Evolutionary conservation across 1,139 yeast genomes (phyloP), one percentile per base, ranked within the genome.

Genomic region (Lodderomyces metapsilosis): DNA sequence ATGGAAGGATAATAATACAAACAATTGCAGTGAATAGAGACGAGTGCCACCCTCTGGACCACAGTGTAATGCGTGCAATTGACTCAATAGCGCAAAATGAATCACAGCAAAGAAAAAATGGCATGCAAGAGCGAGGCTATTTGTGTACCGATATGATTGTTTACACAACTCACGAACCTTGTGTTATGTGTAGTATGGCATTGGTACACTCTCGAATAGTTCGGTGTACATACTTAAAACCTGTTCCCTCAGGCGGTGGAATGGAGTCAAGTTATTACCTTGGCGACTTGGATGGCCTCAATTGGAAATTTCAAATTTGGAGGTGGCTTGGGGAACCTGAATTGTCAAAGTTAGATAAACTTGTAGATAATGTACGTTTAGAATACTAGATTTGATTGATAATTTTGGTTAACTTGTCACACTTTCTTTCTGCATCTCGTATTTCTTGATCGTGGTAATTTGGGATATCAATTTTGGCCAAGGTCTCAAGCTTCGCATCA

Each of bases 111-210:
- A 57, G 80, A 34, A 43, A 44, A 4, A 7, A 30, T 9, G 31
- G 31, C 20, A 40, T 47, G 22, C 48, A 39, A 7, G 49, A 44
- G 7, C 46, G 49, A 44, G 65, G 65, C 15, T 94, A 94, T 56
- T 71, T 94, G 8, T 91, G 98, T 55, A 77, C 84, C 36, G 78
- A 81, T 43, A 74, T 82, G 49, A 82, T 86, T 46, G 89, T 92
- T 0, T 89, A 87, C 56, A 85, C 94, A 1, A 85, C 96, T 0
- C 96, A 89, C 57, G 98, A 94, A 58, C 99, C 98, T 1, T 94
- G 98, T 58, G 78, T 88, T 0, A 94, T 92, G 98, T 94, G 99
- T 56, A 68, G 87, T 7, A 94, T 94, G 99, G 98, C 98, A 0
- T 68, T 94, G 28, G 84, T 91, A 9, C 98, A 94, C 59, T 91